A percentile compares a stretch with the other conserved stretches of the same genome.
These are phyloP conservation scores for Macrophomina pseudophaseolina DNA, from an alignment of 2,329 filamentous ascomycete species.

Conservation along the genomic window DNA sequence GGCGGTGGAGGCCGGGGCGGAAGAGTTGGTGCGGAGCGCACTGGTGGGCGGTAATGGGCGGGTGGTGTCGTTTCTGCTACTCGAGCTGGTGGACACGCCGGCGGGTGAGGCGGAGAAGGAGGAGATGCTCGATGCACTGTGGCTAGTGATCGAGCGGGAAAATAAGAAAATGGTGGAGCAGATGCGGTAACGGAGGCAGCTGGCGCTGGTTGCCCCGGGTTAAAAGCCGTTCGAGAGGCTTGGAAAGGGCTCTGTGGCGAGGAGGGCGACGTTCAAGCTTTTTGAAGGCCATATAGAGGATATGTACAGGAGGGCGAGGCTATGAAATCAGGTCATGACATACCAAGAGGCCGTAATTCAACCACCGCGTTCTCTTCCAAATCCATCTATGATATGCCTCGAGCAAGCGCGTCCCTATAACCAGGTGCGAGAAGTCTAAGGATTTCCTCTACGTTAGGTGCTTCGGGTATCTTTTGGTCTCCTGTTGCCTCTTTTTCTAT, in stretches of 20 bases:
- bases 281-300: conserved; percentile 16
- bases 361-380: neutral
- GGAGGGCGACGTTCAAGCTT: conserved; percentile 1
- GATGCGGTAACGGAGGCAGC: neutral
- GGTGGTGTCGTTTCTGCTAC: conserved; percentile 25
- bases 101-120: neutral
- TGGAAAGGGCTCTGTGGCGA: neutral
- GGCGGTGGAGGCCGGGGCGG: no score
- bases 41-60: conserved; percentile 27
- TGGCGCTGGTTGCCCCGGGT: neutral
- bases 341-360: neutral
- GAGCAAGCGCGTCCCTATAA: conserved; percentile 41
- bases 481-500: conserved; percentile 28
- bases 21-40: neutral
- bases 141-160: neutral
- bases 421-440: conserved; percentile 38
- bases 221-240: neutral
- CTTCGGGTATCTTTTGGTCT: conserved; percentile 37
- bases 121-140: neutral
- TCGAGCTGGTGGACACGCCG: conserved; percentile 13
- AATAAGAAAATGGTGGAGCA: neutral
- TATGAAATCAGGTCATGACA: conserved; percentile 7
- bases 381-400: conserved; percentile 11
- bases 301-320: conserved; percentile 5
- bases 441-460: conserved; percentile 38